A percentile compares a stretch with the other conserved stretches of the same genome.
phyloP scores from a whole-genome alignment of 345 rosid genomes.

The Linum trigynum region DNA sequence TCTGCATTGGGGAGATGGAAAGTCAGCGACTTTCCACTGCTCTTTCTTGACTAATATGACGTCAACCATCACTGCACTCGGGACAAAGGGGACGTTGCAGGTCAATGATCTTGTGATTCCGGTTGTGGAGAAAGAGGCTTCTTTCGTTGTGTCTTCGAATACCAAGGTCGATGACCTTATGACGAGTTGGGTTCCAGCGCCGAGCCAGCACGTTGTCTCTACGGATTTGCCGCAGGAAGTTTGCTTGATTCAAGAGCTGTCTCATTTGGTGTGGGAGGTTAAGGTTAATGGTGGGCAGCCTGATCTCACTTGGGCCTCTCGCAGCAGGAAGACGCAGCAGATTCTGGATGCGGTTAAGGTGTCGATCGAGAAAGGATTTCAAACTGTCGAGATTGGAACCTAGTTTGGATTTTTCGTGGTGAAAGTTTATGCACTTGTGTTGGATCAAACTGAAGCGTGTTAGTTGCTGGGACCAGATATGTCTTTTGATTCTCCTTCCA shows the following conservation, averaged over 20 bases:
- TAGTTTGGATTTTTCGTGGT: not conserved
- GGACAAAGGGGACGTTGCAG: conserved; percentile 55
- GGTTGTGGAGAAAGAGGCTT: conserved; percentile 44
- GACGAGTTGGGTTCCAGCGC: conserved; percentile 27
- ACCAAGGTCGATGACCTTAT: conserved; percentile 40
- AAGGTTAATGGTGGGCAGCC: conserved; percentile 51
- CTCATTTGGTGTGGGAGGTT: conserved; percentile 1
- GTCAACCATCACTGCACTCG: conserved; percentile 54
- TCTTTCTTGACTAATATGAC: conserved; percentile 69
- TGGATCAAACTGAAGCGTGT: too few species aligned
- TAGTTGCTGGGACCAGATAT: too few species aligned
- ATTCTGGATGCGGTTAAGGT: conserved; percentile 58
- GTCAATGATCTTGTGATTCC: conserved; percentile 60
- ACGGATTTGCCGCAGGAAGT: too few species aligned
- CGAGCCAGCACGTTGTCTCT: too few species aligned
- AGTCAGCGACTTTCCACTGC: conserved; percentile 51
- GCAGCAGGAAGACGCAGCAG: conserved; percentile 64
- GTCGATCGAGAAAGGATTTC: conserved; percentile 46
- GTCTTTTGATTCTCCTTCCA: too few species aligned
- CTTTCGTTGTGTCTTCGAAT: conserved; percentile 34
- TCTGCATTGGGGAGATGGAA: conserved; percentile 63
- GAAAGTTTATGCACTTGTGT: too few species aligned
- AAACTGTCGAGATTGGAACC: conserved; percentile 27
- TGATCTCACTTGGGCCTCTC: conserved; percentile 46
- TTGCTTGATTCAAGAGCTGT: too few species aligned